phyloP scores from a whole-genome alignment of 2,329 filamentous ascomycete genomes.

The Venturia oleaginea region DNA sequence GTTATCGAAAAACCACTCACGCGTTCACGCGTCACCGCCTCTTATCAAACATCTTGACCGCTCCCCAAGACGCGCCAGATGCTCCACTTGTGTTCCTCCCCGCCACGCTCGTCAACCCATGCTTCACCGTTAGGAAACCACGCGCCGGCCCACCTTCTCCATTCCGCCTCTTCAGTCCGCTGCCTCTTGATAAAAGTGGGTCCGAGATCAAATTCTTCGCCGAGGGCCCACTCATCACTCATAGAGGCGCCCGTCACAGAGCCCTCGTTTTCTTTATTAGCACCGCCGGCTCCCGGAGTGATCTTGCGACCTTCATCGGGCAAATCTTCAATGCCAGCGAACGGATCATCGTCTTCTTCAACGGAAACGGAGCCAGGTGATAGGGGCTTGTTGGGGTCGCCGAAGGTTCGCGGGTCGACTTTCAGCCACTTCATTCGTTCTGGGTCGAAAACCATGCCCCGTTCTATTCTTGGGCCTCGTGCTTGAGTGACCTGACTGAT shows the following conservation, averaged over 20 bases:
- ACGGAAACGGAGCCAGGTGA: conserved; percentile 47
- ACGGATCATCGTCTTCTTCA: conserved; percentile 86
- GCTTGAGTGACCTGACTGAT: conserved; percentile 80
- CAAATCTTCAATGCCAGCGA: conserved; percentile 88
- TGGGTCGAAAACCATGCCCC: conserved; percentile 98
- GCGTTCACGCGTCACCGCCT: conserved; percentile 1
- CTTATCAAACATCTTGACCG: not conserved
- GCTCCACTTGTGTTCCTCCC: conserved; percentile 12
- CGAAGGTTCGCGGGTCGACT: conserved; percentile 33
- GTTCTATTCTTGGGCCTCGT: conserved; percentile 84
- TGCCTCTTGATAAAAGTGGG: conserved; percentile 87
- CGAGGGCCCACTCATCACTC: conserved; percentile 44
- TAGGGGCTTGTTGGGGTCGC: conserved; percentile 27
- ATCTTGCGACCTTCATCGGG: conserved; percentile 50
- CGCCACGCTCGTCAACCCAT: not conserved
- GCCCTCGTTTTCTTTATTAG: conserved; percentile 13
- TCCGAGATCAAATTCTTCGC: conserved; percentile 95
- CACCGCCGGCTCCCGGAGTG: conserved; percentile 20
- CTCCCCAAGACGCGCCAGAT: conserved; percentile 13
- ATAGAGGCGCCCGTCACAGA: not conserved
- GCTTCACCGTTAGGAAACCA: conserved; percentile 47
- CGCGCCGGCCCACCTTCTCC: conserved; percentile 76
- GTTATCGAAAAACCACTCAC: not conserved
- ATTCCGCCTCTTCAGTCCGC: conserved; percentile 82
- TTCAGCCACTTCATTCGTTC: conserved; percentile 98